phyloP scores from a whole-genome alignment of 2,329 filamentous ascomycete genomes.

The Ophiostoma pallidulum region DNA sequence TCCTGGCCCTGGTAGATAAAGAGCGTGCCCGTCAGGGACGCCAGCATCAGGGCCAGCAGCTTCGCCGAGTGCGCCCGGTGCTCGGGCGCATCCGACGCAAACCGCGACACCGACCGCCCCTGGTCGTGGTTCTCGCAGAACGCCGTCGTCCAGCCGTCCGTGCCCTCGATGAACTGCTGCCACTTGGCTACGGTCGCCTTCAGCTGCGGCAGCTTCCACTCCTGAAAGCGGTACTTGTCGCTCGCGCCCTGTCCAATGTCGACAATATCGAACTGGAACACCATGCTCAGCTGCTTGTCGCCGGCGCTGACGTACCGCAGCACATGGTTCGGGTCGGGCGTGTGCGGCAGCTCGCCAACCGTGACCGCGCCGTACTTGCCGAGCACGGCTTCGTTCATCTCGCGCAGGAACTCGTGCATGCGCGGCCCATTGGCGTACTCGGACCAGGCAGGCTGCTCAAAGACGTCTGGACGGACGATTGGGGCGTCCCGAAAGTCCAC shows the following conservation, averaged over 20 bases:
- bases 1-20: slow-evolving; percentile 55
- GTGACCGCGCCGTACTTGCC: slow-evolving; percentile 56
- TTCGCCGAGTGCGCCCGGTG: slow-evolving; percentile 38
- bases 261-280: slow-evolving; percentile 59
- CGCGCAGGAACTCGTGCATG: slow-evolving; percentile 57
- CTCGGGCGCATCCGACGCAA: slow-evolving; percentile 34
- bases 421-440: slow-evolving; percentile 59
- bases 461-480: slow-evolving; percentile 28
- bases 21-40: slow-evolving; percentile 41
- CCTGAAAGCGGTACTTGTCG: slow-evolving; percentile 43
- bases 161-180: slow-evolving; percentile 42
- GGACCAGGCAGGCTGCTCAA: slow-evolving; percentile 43
- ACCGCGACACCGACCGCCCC: slow-evolving; percentile 45
- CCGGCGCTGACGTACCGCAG: slow-evolving; percentile 49
- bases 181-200: slow-evolving; percentile 34
- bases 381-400: slow-evolving; percentile 53
- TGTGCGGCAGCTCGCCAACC: slow-evolving; percentile 59
- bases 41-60: slow-evolving; percentile 42
- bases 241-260: slow-evolving; percentile 43
- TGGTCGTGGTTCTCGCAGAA: slow-evolving; percentile 59
- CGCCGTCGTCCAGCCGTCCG: slow-evolving; percentile 48
- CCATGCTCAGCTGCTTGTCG: slow-evolving; percentile 56
- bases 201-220: slow-evolving; percentile 38
- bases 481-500: slow-evolving; percentile 47
- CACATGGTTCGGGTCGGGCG: slow-evolving; percentile 47